These are phyloP conservation scores for Podaxis sp. DNA, from an alignment of 768 basidiomycete genomes.

Conservation along the genomic window DNA sequence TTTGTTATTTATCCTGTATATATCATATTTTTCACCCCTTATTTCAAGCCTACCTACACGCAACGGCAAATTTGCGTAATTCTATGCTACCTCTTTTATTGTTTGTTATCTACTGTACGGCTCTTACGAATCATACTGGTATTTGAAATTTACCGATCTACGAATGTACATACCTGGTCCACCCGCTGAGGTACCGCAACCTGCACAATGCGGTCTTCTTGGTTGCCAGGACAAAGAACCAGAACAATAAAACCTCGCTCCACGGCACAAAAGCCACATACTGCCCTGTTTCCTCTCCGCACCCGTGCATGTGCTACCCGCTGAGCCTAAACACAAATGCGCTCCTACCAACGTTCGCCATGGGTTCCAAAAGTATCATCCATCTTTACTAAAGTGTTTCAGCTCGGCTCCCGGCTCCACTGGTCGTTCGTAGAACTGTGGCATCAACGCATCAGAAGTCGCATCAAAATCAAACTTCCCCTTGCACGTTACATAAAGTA, in stretches of 20 bases:
- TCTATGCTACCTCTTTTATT: no score
- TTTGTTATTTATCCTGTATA: background rate
- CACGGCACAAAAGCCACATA: background rate
- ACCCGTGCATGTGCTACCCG: constrained; percentile 5
- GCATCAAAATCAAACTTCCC: constrained; percentile 1
- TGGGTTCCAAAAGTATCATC: background rate
- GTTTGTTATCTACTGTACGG: no score
- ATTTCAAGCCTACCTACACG: background rate
- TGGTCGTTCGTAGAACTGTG: background rate
- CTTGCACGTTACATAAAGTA: background rate
- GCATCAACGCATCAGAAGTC: constrained; percentile 9
- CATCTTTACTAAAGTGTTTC: background rate
- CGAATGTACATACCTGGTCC: no score
- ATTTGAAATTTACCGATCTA: no score
- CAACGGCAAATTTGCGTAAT: background rate
- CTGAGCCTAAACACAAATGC: constrained; percentile 4
- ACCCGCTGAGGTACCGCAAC: no score
- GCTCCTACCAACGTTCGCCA: background rate
- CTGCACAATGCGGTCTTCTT: no score
- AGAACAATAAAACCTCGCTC: no score
- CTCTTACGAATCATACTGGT: no score
- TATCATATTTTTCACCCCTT: background rate
- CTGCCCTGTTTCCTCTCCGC: background rate
- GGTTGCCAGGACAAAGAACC: no score
- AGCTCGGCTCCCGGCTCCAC: background rate